Percentiles rank a stretch among this genome's conserved stretches.
These are phyloP conservation scores for Pisolithus microcarpus DNA, from an alignment of 768 basidiomycete genomes.

Conservation along the genomic window DNA sequence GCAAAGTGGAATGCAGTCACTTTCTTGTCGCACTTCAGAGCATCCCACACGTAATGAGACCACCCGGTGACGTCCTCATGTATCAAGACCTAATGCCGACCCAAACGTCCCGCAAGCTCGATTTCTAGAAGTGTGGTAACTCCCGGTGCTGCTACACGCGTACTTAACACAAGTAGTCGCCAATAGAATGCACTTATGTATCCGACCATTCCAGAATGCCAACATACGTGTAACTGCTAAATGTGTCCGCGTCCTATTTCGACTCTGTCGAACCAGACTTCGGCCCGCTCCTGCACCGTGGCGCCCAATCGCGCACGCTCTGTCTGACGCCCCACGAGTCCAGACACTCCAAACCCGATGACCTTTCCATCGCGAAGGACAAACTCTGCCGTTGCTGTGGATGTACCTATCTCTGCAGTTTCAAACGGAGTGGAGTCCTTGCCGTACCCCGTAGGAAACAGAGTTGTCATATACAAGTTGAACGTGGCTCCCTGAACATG, in stretches of 20 bases:
- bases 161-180: too few relatives aligned
- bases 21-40: too few relatives aligned
- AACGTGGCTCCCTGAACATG: slow-evolving; percentile 17
- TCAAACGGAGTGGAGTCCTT: slow-evolving; percentile 29
- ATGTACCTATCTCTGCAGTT: slow-evolving; percentile 2
- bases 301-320: slow-evolving; percentile 15
- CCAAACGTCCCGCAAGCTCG: too few relatives aligned
- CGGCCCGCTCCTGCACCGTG: slow-evolving; percentile 19
- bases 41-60: too few relatives aligned
- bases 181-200: too few relatives aligned
- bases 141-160: too few relatives aligned
- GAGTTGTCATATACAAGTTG: slow-evolving; percentile 12
- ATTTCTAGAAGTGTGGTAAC: too few relatives aligned
- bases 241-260: not conserved
- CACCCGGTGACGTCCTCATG: too few relatives aligned
- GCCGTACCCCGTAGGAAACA: slow-evolving; percentile 35
- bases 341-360: slow-evolving; percentile 24
- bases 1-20: too few relatives aligned
- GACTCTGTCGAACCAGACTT: slow-evolving; percentile 27
- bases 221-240: too few relatives aligned
- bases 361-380: slow-evolving; percentile 20
- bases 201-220: too few relatives aligned
- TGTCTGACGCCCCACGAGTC: slow-evolving; percentile 9
- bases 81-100: too few relatives aligned
- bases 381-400: slow-evolving; percentile 14